Evolutionary conservation across 2,329 filamentous ascomycete genomes (phyloP).

Genomic region (Elsinoe ampelina): DNA sequence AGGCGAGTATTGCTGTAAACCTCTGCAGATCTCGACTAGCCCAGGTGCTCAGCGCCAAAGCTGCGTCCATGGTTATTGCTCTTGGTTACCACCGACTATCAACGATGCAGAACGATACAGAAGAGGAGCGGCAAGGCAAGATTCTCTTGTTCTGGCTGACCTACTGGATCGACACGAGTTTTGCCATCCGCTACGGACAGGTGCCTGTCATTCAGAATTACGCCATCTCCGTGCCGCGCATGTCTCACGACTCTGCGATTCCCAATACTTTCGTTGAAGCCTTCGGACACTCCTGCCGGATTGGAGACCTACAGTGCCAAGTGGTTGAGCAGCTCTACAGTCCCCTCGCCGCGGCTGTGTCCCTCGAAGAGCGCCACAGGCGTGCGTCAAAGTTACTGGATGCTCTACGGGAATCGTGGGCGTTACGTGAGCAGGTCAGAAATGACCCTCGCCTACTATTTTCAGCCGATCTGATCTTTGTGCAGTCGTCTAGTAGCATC

Average conservation of each 20-base stretch:
- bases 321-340: conserved; percentile 51
- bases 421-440: neutral
- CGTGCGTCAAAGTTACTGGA: neutral
- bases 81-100: conserved; percentile 30
- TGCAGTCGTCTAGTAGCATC: neutral
- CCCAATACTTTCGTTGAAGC: conserved; percentile 39
- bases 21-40: conserved; percentile 53
- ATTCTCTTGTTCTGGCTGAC: conserved; percentile 48
- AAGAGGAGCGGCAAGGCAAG: conserved; percentile 23
- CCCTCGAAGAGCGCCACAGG: neutral
- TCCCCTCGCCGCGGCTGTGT: neutral
- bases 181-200: conserved; percentile 42
- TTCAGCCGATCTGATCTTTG: neutral
- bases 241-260: conserved; percentile 4
- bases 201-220: conserved; percentile 47
- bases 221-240: conserved; percentile 46
- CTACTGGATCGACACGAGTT: conserved; percentile 49
- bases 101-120: conserved; percentile 14
- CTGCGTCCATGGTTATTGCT: conserved; percentile 51
- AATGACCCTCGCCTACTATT: neutral
- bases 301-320: conserved; percentile 48
- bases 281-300: conserved; percentile 46
- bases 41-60: conserved; percentile 53
- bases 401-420: neutral
- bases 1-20: conserved; percentile 55